phyloP scores from a whole-genome alignment of 2,329 filamentous ascomycete genomes.

The Lasiodiplodia hormozganensis region DNA sequence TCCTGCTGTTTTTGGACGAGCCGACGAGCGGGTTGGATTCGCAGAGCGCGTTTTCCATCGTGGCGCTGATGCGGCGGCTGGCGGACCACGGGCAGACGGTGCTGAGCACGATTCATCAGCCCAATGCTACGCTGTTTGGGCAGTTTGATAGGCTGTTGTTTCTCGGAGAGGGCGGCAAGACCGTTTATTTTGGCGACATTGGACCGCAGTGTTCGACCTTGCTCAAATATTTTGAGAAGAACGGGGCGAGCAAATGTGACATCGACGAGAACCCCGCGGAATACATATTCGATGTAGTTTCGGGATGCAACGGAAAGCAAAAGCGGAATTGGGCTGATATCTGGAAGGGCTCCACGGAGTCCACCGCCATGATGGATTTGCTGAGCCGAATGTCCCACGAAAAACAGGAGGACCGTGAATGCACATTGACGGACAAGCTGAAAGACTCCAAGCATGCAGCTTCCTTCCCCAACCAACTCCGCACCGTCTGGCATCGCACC shows the following conservation, averaged over 20 bases:
- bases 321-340: neutral
- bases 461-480: neutral
- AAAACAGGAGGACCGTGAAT: neutral
- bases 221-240: neutral
- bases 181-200: conserved; percentile 54
- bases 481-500: conserved; percentile 37
- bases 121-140: conserved; percentile 53
- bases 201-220: conserved; percentile 68
- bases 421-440: neutral
- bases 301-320: neutral
- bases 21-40: conserved; percentile 39
- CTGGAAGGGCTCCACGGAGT: neutral
- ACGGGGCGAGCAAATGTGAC: neutral
- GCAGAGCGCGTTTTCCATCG: conserved; percentile 67
- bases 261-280: neutral
- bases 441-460: neutral
- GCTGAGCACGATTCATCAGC: conserved; percentile 57
- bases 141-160: conserved; percentile 55
- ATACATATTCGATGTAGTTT: neutral
- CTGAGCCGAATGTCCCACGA: neutral
- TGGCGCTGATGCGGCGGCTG: conserved; percentile 67
- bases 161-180: conserved; percentile 47
- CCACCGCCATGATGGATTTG: neutral
- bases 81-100: conserved; percentile 57
- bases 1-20: conserved; percentile 69